Base-by-base conservation (phyloP, 139 green algal genomes). In the Volvox africanus region DNA sequence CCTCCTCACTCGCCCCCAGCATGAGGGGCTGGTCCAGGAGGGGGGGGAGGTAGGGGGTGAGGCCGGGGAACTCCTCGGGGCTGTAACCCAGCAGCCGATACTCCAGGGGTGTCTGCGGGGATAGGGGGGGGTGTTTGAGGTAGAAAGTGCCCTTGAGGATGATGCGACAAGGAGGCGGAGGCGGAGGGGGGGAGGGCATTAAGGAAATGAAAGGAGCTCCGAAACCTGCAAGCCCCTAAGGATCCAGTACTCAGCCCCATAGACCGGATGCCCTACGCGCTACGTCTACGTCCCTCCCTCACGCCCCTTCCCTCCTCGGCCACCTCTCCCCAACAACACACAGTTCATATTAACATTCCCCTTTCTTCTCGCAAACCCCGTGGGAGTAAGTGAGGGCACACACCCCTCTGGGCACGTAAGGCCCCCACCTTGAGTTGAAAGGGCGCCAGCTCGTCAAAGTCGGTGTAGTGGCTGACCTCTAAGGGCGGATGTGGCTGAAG, bases 1-100 rank as follows among this genome's bases (percentile, higher is more conserved):
- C 69, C 85, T 89, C 85, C 68, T 89, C 85, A 3, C 3, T 21
- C 5, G 85, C 85, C 20, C 94, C 95, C 24, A 22, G 33, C 86
- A 96, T 37, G 55, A 97, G 91, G 22, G 93, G 94, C 85, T 95
- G 91, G 2, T 96, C 94, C 69, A 91, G 80, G 71, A 96, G 90
- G 3, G 91, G 92, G 17, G 94, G 94, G 69, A 94, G 44, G 89
- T 97, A 97, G 24, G 94, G 89, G 0, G 94, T 94, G 33, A 95
- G 92, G 28, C 94, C 89, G 17, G 93, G 92, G 67, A 95, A 94
- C 0, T 86, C 71, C 92, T 96, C 94, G 6, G 93, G 65, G 2
- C 19, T 37, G 80, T 96, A 96, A 12, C 94, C 94, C 87, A 96
- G 82, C 55, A 96, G 69, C 62, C 94, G 89, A 88, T 94, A 96